phyloP scores from a whole-genome alignment of 202 grass and related monocot species.

The Digitaria exilis region DNA sequence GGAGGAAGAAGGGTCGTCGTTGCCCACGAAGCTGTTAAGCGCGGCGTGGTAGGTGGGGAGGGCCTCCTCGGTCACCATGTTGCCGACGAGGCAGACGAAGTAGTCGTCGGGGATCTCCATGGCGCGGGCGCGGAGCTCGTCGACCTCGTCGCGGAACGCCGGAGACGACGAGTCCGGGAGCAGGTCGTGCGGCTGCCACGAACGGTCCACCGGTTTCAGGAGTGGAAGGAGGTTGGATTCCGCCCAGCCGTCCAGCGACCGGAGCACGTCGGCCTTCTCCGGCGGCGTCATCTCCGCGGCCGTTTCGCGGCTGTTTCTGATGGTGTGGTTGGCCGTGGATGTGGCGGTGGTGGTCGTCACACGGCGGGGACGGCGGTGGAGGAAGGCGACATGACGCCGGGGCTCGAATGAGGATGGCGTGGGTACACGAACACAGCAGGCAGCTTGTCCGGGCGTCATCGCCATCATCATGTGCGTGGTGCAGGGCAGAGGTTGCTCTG shows the following conservation, averaged over 20 bases:
- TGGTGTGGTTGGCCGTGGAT: too few species aligned
- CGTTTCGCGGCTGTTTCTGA: background rate
- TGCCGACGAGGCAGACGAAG: slow-evolving; percentile 49
- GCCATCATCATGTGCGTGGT: background rate
- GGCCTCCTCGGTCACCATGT: slow-evolving; percentile 58
- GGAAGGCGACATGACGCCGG: background rate
- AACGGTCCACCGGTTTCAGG: slow-evolving; percentile 46
- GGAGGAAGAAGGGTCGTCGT: slow-evolving; percentile 29
- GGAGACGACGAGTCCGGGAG: slow-evolving; percentile 33
- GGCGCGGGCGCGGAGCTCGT: slow-evolving; percentile 31
- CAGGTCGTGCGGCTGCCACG: slow-evolving; percentile 58
- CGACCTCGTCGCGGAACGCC: slow-evolving; percentile 38
- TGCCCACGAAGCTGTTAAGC: slow-evolving; percentile 42
- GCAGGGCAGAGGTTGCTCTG: background rate
- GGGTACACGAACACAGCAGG: background rate
- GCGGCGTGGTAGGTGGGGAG: slow-evolving; percentile 54
- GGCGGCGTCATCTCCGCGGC: background rate
- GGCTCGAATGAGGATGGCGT: background rate
- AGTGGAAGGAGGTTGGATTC: slow-evolving; percentile 46
- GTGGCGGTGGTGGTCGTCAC: background rate
- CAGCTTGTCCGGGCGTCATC: background rate
- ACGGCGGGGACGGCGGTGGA: background rate
- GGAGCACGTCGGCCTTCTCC: slow-evolving; percentile 34
- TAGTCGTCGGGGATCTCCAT: slow-evolving; percentile 49
- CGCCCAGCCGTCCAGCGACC: slow-evolving; percentile 39